phyloP scores from a whole-genome alignment of 23 red algal species.

The Gracilaria gracilis region DNA sequence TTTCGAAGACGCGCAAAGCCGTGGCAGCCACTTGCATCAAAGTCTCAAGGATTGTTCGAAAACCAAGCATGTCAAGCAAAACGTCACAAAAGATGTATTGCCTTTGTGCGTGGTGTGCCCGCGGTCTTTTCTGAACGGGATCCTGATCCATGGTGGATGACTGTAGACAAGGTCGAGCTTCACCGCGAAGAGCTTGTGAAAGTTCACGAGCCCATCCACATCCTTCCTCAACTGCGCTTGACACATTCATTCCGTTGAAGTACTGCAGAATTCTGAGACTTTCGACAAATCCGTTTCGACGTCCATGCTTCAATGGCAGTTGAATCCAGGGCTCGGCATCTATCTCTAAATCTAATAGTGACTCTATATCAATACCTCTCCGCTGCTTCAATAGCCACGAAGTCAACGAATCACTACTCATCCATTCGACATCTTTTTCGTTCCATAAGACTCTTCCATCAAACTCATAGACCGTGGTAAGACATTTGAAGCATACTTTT shows the following conservation, averaged over 20 bases:
- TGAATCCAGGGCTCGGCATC: slow-evolving; percentile 24
- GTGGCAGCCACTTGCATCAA: slow-evolving; percentile 23
- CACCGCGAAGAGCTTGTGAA: slow-evolving; percentile 19
- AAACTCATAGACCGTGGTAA: slow-evolving; percentile 64
- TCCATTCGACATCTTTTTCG: slow-evolving; percentile 5
- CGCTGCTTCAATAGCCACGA: slow-evolving; percentile 31
- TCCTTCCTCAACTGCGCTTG: slow-evolving; percentile 41
- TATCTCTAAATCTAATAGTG: slow-evolving; percentile 25
- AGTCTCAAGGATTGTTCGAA: slow-evolving; percentile 41
- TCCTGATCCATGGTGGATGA: background rate
- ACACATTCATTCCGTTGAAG: slow-evolving; percentile 57
- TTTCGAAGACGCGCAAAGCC: slow-evolving; percentile 25
- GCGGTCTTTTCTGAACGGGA: background rate
- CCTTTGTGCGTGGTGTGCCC: background rate
- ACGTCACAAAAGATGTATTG: slow-evolving; percentile 20
- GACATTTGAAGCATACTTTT: slow-evolving; percentile 29
- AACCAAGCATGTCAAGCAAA: slow-evolving; percentile 43
- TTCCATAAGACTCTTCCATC: slow-evolving; percentile 40
- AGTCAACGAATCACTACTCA: slow-evolving; percentile 37
- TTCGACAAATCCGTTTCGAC: slow-evolving; percentile 3
- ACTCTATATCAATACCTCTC: slow-evolving; percentile 6
- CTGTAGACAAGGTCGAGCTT: background rate
- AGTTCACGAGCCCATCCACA: slow-evolving; percentile 60
- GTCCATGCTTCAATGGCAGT: background rate
- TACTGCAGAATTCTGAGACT: slow-evolving; percentile 36